These are phyloP conservation scores for Teunomyces gatunensis DNA, from an alignment of 805 yeast genomes.

Conservation along the genomic window DNA sequence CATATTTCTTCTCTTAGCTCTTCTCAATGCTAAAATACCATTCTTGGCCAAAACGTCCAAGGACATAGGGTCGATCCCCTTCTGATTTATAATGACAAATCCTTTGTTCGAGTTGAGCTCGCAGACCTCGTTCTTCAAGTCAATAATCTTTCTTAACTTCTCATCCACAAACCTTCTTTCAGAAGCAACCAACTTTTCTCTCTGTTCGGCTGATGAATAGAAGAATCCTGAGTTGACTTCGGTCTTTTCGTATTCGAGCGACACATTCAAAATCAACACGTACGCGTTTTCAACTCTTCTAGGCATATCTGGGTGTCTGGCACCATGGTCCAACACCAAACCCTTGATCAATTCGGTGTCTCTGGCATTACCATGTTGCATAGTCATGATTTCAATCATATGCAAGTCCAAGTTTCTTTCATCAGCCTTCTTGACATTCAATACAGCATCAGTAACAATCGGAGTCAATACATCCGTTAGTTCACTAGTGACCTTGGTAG, in stretches of 20 bases:
- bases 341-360: slow-evolving; percentile 85
- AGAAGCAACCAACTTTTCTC: slow-evolving; percentile 89
- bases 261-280: slow-evolving; percentile 85
- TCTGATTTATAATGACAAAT: slow-evolving; percentile 94
- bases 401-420: slow-evolving; percentile 72
- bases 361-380: slow-evolving; percentile 88
- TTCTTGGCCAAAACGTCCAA: slow-evolving; percentile 90
- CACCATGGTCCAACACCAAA: slow-evolving; percentile 95
- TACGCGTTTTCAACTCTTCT: slow-evolving; percentile 77
- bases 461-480: slow-evolving; percentile 83
- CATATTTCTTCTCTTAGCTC: slow-evolving; percentile 99
- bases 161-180: slow-evolving; percentile 95
- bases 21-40: slow-evolving; percentile 88
- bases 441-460: slow-evolving; percentile 93
- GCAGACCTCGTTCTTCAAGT: slow-evolving; percentile 89
- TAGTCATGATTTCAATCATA: slow-evolving; percentile 97
- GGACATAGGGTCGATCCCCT: slow-evolving; percentile 98
- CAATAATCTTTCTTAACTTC: slow-evolving; percentile 85
- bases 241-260: slow-evolving; percentile 94
- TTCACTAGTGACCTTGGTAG: slow-evolving; percentile 80
- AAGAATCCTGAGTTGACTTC: slow-evolving; percentile 96
- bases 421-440: slow-evolving; percentile 58
- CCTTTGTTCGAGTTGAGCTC: slow-evolving; percentile 68
- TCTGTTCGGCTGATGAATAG: slow-evolving; percentile 92
- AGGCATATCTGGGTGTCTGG: slow-evolving; percentile 99